phyloP scores from a whole-genome alignment of 2,329 filamentous ascomycete genomes.

The Daldinia sp. region DNA sequence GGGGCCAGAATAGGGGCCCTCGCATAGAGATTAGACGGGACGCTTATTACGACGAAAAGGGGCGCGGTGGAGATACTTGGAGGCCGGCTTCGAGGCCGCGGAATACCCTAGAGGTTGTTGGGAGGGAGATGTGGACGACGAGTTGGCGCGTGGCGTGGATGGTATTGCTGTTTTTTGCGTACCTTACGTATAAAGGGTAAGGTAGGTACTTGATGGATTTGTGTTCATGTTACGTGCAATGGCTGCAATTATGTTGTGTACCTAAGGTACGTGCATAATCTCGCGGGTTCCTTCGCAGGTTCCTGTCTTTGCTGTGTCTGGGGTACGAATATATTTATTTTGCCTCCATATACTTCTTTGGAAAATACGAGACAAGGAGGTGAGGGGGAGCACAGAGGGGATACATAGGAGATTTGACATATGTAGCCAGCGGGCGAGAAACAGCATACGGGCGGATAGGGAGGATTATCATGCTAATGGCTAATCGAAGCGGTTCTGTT shows the following conservation, averaged over 20 bases:
- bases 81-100: constrained; percentile 39
- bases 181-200: constrained; percentile 71
- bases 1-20: constrained; percentile 55
- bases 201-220: not conserved
- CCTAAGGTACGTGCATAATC: not conserved
- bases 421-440: not conserved
- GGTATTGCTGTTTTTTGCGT: constrained; percentile 70
- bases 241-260: not conserved
- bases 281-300: not conserved
- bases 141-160: constrained; percentile 70
- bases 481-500: not conserved
- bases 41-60: constrained; percentile 55
- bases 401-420: not conserved
- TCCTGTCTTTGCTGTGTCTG: not conserved
- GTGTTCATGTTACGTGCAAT: not conserved
- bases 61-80: constrained; percentile 31
- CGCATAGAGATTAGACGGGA: constrained; percentile 61
- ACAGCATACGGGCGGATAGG: not conserved
- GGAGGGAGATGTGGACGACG: constrained; percentile 68
- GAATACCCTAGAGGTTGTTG: constrained; percentile 57
- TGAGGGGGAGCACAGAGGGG: not conserved
- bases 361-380: not conserved
- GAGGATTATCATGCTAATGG: not conserved
- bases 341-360: not conserved
- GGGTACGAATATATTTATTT: not conserved